Base-by-base conservation (phyloP, 1,284 basidiomycete species). In the Paramarasmius palmivorus region DNA sequence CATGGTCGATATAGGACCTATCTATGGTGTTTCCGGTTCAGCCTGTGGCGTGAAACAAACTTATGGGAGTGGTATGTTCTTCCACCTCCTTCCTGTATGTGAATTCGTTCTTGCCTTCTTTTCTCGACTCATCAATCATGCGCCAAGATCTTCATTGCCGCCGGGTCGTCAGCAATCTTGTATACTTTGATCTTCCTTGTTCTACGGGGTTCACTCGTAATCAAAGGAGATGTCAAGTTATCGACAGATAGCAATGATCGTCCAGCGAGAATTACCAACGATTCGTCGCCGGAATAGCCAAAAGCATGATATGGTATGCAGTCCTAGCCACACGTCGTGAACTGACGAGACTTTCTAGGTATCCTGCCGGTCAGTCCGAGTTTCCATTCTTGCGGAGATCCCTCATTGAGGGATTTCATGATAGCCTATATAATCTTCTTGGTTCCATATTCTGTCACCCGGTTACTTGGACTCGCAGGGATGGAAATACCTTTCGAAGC, bases 251-350 rank as follows among this genome's bases (percentile, higher is more conserved):
- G 75, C 25, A 67, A 77, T 37, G 71, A 74, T 46, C 71, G 79
- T 61, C 65, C 55, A 68, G 59, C 4, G 75, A 77, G 51, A 73
- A 78, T 52, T 88, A 88, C 62, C 76, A 79, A 53, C 75, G 71
- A 20, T 88, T 88, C 62, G 73, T 89, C 25, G 72, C 72, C 36
- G 73, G 76, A 19, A 75, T 90, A 49, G 77, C 84, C 25, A 74
- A 75, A 54, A 83, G 79, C 57, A 84, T 89, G 82, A 69, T 89
- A 41, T 90, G 85, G 88, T 88, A 59, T 54, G 78, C 6, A 12
- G 12, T 32, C 60, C 14, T 15, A 34, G 9, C 25, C 45, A n/a
- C 4, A 23, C 19, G 19, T n/a, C n/a, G n/a, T n/a, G n/a, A 44
- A 47, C 58, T 41, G 56, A 42, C 54, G 50, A 53, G 41, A 10